Conservation (phyloP, 1,284 basidiomycete genomes). For the Irpex sp. region DNA sequence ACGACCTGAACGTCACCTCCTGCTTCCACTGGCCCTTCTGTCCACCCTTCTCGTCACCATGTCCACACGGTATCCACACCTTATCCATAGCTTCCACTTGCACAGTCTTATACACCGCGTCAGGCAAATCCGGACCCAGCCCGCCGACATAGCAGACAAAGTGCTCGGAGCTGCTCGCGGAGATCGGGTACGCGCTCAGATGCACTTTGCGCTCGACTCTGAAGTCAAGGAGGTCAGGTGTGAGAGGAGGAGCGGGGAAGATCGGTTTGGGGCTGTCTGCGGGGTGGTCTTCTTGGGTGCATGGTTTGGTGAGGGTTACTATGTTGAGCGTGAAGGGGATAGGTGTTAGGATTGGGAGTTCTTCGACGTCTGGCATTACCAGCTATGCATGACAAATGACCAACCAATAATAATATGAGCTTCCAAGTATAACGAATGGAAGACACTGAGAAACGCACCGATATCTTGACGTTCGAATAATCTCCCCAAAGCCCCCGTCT, state of each 20-base stretch:
- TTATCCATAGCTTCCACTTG: conserved; percentile 9
- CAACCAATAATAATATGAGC: neutral
- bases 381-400: conserved; percentile 8
- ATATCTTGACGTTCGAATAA: conserved; percentile 16
- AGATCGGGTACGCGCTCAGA: neutral
- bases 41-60: conserved; percentile 4
- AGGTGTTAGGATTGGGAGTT: conserved; percentile 13
- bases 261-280: conserved; percentile 4
- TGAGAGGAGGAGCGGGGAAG: conserved; percentile 17
- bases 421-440: neutral
- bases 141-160: conserved; percentile 2
- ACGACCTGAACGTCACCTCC: conserved; percentile 14
- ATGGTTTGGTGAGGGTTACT: conserved; percentile 13
- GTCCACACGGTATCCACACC: conserved; percentile 14
- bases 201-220: conserved; percentile 5
- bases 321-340: conserved; percentile 18
- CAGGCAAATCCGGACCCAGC: neutral
- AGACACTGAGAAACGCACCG: conserved; percentile 6
- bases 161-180: neutral
- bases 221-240: conserved; percentile 13
- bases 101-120: neutral
- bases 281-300: conserved; percentile 9
- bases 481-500: conserved; percentile 21
- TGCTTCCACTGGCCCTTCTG: conserved; percentile 16
- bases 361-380: conserved; percentile 10